phyloP scores from a whole-genome alignment of 2,329 filamentous ascomycete genomes.

The Capronia coronata region DNA sequence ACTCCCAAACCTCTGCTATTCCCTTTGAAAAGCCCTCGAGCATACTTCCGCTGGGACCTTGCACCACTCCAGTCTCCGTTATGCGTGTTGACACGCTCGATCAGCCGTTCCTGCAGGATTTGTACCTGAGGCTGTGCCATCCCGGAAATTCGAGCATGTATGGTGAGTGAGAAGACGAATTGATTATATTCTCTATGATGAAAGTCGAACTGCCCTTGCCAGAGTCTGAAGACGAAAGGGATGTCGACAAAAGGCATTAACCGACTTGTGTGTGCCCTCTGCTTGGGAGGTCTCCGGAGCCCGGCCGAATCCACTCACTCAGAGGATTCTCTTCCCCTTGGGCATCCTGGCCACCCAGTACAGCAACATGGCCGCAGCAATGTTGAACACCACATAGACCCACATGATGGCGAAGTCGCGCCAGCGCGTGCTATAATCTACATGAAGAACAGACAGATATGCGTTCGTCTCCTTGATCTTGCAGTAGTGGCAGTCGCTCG shows the following conservation, averaged over 20 bases:
- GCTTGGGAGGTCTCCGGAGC: too few species aligned
- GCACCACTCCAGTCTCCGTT: too few species aligned
- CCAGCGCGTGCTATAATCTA: constrained; percentile 61
- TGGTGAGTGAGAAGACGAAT: constrained; percentile 70
- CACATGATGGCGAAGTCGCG: constrained; percentile 72
- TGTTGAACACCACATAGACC: constrained; percentile 61
- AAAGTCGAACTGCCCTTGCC: constrained; percentile 57
- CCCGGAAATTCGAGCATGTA: constrained; percentile 59
- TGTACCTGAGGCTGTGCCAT: neutral
- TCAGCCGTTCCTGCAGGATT: constrained; percentile 35
- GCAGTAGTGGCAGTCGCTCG: constrained; percentile 49
- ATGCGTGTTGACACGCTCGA: constrained; percentile 60
- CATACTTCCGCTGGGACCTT: too few species aligned
- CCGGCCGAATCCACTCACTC: too few species aligned
- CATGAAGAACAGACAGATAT: constrained; percentile 41
- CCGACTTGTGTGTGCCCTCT: too few species aligned
- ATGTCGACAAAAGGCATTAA: constrained; percentile 45
- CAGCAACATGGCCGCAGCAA: neutral
- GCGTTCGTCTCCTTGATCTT: constrained; percentile 36
- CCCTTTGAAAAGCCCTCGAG: too few species aligned
- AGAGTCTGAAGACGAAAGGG: constrained; percentile 47
- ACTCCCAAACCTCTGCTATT: too few species aligned
- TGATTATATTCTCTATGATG: constrained; percentile 71
- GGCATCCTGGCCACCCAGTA: neutral
- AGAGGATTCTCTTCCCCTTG: too few species aligned